phyloP scores from a whole-genome alignment of 163 green algal genomes.

The Prototheca cutis region DNA sequence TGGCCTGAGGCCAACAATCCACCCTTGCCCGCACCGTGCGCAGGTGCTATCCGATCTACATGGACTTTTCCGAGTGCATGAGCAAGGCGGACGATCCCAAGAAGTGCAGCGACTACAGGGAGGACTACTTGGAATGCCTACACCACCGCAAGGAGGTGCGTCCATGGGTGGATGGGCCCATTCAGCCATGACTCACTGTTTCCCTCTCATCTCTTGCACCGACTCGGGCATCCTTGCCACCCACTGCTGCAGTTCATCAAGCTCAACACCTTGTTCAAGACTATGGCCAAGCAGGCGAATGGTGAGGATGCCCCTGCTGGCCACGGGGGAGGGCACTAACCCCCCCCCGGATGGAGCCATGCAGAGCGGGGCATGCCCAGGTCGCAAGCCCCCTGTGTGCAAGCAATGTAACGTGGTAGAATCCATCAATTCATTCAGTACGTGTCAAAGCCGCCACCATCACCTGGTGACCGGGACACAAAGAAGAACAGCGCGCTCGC shows the following conservation, averaged over 20 bases:
- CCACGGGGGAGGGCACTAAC: not conserved
- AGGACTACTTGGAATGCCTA: slow-evolving; percentile 84
- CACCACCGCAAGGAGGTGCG: slow-evolving; percentile 78
- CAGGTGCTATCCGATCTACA: slow-evolving; percentile 70
- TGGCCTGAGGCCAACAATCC: too few relatives aligned
- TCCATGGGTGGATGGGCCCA: not conserved
- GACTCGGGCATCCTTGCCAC: not conserved
- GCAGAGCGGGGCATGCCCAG: not conserved
- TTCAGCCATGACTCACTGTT: too few relatives aligned
- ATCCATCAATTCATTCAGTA: slow-evolving; percentile 16
- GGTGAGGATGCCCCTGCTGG: not conserved
- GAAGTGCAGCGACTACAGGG: slow-evolving; percentile 55
- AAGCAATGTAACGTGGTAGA: not conserved
- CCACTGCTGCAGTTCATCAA: slow-evolving; percentile 21
- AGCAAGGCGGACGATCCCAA: slow-evolving; percentile 52
- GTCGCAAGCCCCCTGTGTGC: not conserved
- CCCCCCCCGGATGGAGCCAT: not conserved
- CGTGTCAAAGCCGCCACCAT: slow-evolving; percentile 34
- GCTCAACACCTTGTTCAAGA: slow-evolving; percentile 27
- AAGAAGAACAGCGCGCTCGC: slow-evolving; percentile 68
- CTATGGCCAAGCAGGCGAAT: slow-evolving; percentile 2
- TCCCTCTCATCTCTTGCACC: too few relatives aligned
- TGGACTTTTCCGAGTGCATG: slow-evolving; percentile 76
- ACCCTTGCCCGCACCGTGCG: too few relatives aligned
- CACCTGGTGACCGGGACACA: slow-evolving; percentile 47